Percentiles rank a stretch among this genome's conserved stretches.
phyloP scores from a whole-genome alignment of 352 stramenopile species.

The Thalassiosira hispida region DNA sequence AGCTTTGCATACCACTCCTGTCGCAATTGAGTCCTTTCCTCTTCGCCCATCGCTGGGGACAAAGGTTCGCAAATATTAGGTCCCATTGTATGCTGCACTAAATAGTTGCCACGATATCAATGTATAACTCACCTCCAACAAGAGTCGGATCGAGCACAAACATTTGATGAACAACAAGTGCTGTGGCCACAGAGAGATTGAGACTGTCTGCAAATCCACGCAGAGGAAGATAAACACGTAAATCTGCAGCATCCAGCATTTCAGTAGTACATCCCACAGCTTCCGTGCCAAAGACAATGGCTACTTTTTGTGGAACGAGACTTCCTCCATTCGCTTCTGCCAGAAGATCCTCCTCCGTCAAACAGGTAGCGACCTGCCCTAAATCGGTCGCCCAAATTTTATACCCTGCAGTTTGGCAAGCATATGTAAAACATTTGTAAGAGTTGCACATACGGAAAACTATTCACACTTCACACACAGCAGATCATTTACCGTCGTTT shows the following conservation, averaged over 20 bases:
- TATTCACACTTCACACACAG: too few species aligned
- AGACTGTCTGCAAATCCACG: conserved; percentile 93
- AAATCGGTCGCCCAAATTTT: conserved; percentile 92
- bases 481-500: conserved; percentile 68
- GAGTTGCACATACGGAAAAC: too few species aligned
- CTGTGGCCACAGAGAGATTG: conserved; percentile 92
- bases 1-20: conserved; percentile 78
- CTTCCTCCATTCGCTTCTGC: conserved; percentile 26
- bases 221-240: conserved; percentile 92
- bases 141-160: conserved; percentile 77
- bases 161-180: conserved; percentile 90
- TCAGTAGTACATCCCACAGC: conserved; percentile 90
- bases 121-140: too few species aligned
- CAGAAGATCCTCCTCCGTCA: conserved; percentile 50
- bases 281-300: conserved; percentile 93
- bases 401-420: too few species aligned
- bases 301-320: conserved; percentile 88
- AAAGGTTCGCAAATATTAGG: too few species aligned
- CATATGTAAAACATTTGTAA: too few species aligned
- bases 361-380: conserved; percentile 83
- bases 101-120: too few species aligned
- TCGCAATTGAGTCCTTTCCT: conserved; percentile 64
- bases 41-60: conserved; percentile 50
- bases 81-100: too few species aligned
- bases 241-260: conserved; percentile 89